A percentile compares a stretch with the other conserved stretches of the same genome.
Conservation (phyloP, 805 yeast species). For the Naumovozyma baii region DNA sequence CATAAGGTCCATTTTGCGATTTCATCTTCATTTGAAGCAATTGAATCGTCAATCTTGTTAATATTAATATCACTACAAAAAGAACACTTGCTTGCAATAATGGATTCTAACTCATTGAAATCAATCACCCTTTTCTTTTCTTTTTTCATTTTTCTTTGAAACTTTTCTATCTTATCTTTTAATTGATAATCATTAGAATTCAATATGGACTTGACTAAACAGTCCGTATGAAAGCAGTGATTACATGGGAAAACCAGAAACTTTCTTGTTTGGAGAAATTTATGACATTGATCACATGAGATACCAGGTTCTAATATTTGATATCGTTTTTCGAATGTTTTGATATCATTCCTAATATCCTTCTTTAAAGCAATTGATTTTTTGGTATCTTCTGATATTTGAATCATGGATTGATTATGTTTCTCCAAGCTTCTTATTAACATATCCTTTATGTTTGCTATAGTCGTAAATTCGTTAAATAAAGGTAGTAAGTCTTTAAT, state of each 20-base stretch:
- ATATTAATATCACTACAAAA: slow-evolving; percentile 70
- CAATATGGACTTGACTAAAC: slow-evolving; percentile 55
- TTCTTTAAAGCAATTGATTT: slow-evolving; percentile 55
- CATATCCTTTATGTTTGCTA: slow-evolving; percentile 77
- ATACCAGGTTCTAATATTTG: slow-evolving; percentile 75
- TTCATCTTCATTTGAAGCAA: slow-evolving; percentile 35
- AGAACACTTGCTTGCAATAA: slow-evolving; percentile 57
- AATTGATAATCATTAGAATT: slow-evolving; percentile 57
- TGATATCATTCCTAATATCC: slow-evolving; percentile 52
- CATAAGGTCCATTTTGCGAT: slow-evolving; percentile 42
- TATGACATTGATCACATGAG: slow-evolving; percentile 65
- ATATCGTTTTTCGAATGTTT: slow-evolving; percentile 42
- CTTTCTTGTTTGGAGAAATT: slow-evolving; percentile 58
- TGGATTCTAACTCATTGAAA: slow-evolving; percentile 43
- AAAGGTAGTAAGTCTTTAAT: slow-evolving; percentile 77
- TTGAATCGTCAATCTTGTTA: slow-evolving; percentile 55
- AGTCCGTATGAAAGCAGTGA: slow-evolving; percentile 84
- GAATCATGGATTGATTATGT: slow-evolving; percentile 56
- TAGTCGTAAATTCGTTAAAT: slow-evolving; percentile 73
- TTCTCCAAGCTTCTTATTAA: slow-evolving; percentile 69
- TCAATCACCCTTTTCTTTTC: slow-evolving; percentile 18
- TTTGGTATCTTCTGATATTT: slow-evolving; percentile 64
- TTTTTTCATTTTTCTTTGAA: slow-evolving; percentile 20
- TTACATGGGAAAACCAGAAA: slow-evolving; percentile 82
- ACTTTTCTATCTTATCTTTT: slow-evolving; percentile 48